Percentiles rank a stretch among this genome's conserved stretches.
Conservation (phyloP, 2,329 filamentous ascomycete genomes). For the Fusarium marasasianum region DNA sequence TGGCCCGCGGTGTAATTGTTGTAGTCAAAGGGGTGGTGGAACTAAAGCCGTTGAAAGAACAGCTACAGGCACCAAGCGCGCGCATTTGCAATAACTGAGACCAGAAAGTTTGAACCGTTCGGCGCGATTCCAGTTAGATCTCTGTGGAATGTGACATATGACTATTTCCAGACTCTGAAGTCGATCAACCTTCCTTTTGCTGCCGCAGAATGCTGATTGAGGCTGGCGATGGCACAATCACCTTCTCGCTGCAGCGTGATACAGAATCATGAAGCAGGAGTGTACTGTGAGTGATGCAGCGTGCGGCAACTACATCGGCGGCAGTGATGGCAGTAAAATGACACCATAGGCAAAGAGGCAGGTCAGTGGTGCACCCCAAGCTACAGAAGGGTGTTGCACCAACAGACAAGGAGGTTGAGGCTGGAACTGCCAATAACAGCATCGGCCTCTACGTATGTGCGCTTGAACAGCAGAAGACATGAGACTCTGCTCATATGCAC, state of each 20-base stretch:
- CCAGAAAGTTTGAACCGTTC: constrained; percentile 27
- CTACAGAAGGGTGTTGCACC: constrained; percentile 28
- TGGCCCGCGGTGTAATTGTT: constrained; percentile 27
- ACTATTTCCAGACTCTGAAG: constrained; percentile 52
- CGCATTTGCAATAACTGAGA: constrained; percentile 23
- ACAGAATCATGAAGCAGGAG: constrained; percentile 14
- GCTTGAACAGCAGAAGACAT: background rate
- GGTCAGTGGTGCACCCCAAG: constrained; percentile 24
- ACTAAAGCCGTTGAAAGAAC: constrained; percentile 35
- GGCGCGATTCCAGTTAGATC: constrained; percentile 55
- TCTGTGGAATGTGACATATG: constrained; percentile 58
- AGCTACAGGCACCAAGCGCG: constrained; percentile 28
- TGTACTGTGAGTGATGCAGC: constrained; percentile 5
- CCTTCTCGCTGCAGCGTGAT: constrained; percentile 24
- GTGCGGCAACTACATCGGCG: constrained; percentile 2
- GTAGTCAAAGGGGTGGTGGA: constrained; percentile 38
- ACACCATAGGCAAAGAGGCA: constrained; percentile 18
- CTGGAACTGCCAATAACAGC: constrained; percentile 28
- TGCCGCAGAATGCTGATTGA: constrained; percentile 12
- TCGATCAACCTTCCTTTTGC: constrained; percentile 25
- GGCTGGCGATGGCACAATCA: constrained; percentile 24
- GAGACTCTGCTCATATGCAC: background rate
- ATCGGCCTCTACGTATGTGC: background rate
- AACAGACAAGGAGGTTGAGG: constrained; percentile 7
- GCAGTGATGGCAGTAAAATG: constrained; percentile 16